Base-by-base conservation (phyloP, 2,329 filamentous ascomycete genomes). In the Monosporascus sp. region DNA sequence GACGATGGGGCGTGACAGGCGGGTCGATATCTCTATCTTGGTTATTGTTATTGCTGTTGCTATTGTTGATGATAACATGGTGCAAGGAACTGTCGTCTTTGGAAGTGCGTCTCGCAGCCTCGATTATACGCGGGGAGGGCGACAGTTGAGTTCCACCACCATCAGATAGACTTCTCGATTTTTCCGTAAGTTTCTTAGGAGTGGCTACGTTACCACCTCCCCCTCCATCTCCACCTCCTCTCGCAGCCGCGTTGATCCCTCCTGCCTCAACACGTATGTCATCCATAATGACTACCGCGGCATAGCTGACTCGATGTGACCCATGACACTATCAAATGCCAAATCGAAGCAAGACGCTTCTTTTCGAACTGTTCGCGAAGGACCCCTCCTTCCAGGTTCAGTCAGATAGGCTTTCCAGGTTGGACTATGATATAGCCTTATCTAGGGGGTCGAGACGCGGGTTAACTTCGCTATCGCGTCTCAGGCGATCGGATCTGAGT, bases 1-100 rank as follows among this genome's bases (percentile, higher is more conserved):
- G 78, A 57, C 88, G 81, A 55, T 84, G 80, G n/a, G 91, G 89
- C 7, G 90, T 95, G 48, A 80, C 80, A n/a, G 87, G 86, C 37
- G 70, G 69, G 14, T 66, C 63, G 44, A 55, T 27, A 5, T 50
- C 44, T 7, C 38, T 48, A 16, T 63, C 60, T 45, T 65, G 64
- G 51, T 55, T 60, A 48, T 65, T 63, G 44, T 68, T 60, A 58
- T 63, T 68, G 57, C 65, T 61, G 62, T 68, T 64, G 61, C 71
- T 63, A 52, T 41, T 37, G 65, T 54, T 50, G 53, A 62, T 26
- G 65, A 63, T 48, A 64, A 43, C 19, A 60, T 74, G 70, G 44
- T 73, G 70, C 53, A 87, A 73, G 52, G 75, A 76, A 64, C 77
- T 84, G 64, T 90, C 87, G 71, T 89, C 86, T 67, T 88, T 88